Conservation (phyloP, 345 rosid genomes). For the Citropsis articulata region DNA sequence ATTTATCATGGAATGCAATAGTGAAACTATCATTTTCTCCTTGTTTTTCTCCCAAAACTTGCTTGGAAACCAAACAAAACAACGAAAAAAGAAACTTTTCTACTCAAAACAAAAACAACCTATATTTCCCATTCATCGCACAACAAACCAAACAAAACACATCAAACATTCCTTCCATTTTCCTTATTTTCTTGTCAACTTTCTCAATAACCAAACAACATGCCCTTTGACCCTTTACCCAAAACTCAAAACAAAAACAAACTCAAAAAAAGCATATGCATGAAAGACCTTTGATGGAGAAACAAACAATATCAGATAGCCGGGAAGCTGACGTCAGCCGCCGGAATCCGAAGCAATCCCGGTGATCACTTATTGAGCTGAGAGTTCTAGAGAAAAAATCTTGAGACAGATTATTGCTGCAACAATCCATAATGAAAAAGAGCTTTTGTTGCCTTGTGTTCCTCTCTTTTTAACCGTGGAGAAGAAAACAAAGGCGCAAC, state of each 20-base stretch:
- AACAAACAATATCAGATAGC: constrained; percentile 22
- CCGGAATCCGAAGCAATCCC: constrained; percentile 25
- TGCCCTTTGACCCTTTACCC: not conserved
- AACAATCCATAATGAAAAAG: constrained; percentile 34
- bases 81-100: not conserved
- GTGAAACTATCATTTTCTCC: not conserved
- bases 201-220: constrained; percentile 8
- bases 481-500: constrained; percentile 24
- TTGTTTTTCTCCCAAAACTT: not conserved
- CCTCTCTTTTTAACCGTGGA: constrained; percentile 22
- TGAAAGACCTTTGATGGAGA: not conserved
- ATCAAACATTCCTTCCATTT: not conserved
- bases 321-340: constrained; percentile 26
- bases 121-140: not conserved
- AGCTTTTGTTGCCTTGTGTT: constrained; percentile 4
- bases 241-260: not conserved
- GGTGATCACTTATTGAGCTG: constrained; percentile 25
- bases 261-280: not conserved
- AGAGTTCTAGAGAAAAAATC: constrained; percentile 20
- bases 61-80: constrained; percentile 16
- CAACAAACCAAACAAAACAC: not conserved
- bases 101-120: not conserved
- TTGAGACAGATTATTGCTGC: constrained; percentile 11
- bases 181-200: not conserved
- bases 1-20: not conserved